phyloP scores from a whole-genome alignment of 2,329 filamentous ascomycete genomes.

The Beauveria caledonica region DNA sequence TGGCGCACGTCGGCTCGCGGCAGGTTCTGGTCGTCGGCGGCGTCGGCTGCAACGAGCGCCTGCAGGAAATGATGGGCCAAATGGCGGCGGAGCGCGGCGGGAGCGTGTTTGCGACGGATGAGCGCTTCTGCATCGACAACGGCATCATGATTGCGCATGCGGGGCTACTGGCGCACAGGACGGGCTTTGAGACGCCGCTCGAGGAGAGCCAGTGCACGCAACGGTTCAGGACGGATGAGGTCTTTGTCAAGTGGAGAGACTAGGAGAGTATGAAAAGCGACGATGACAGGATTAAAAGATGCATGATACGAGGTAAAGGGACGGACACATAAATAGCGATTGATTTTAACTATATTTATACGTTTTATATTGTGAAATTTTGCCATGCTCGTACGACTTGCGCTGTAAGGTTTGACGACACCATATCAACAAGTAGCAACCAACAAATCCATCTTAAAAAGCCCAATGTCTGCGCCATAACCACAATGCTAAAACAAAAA shows the following conservation, averaged over 20 bases:
- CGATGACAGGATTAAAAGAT: background rate
- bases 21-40: slow-evolving; percentile 95
- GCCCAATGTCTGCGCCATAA: slow-evolving; percentile 3
- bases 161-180: slow-evolving; percentile 75
- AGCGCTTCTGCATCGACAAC: slow-evolving; percentile 97
- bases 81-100: slow-evolving; percentile 89
- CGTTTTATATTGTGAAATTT: background rate
- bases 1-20: slow-evolving; percentile 88
- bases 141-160: slow-evolving; percentile 99
- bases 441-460: background rate
- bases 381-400: background rate
- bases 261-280: slow-evolving; percentile 19
- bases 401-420: background rate
- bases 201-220: slow-evolving; percentile 81
- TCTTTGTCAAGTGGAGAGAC: slow-evolving; percentile 71
- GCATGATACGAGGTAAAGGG: background rate
- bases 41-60: slow-evolving; percentile 85
- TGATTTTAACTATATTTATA: slow-evolving; percentile 1
- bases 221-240: slow-evolving; percentile 74
- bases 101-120: slow-evolving; percentile 88
- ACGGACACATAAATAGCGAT: background rate
- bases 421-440: background rate
- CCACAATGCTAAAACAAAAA: slow-evolving; percentile 1
- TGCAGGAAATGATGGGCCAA: slow-evolving; percentile 97
- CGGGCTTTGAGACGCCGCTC: slow-evolving; percentile 67